Percentiles rank a stretch among this genome's conserved stretches.
Evolutionary conservation across 345 rosid genomes (phyloP).

Genomic region (Salix exigua): DNA sequence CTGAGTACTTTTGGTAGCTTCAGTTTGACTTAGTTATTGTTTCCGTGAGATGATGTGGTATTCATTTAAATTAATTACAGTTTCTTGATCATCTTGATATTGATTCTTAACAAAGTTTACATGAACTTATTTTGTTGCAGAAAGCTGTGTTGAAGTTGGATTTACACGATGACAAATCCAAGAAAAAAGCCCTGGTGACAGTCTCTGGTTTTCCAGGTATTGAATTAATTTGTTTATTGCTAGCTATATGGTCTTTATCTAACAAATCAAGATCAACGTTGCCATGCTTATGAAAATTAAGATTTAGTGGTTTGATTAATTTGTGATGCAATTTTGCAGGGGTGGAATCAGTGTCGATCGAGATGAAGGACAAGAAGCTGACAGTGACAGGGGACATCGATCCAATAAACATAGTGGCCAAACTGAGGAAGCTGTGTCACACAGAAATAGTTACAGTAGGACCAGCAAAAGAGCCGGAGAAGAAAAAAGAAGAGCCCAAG

Average conservation of each 20-base stretch:
- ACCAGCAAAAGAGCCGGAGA: slow-evolving; percentile 55
- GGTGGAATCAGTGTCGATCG: slow-evolving; percentile 48
- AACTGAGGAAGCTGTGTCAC: slow-evolving; percentile 50
- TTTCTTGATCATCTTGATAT: not conserved
- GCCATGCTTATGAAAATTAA: too few species aligned
- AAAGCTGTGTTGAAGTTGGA: slow-evolving; percentile 26
- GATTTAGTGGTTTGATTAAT: not conserved
- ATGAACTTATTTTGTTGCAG: not conserved
- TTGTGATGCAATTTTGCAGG: slow-evolving; percentile 22
- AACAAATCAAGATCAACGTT: not conserved
- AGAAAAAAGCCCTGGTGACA: slow-evolving; percentile 31
- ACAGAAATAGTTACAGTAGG: slow-evolving; percentile 52
- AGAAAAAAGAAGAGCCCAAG: slow-evolving; percentile 51
- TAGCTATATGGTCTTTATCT: not conserved
- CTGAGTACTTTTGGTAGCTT: too few species aligned
- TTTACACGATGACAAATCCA: slow-evolving; percentile 19
- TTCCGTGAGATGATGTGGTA: not conserved
- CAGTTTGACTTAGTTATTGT: too few species aligned
- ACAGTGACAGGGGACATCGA: slow-evolving; percentile 57
- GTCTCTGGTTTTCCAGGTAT: slow-evolving; percentile 34
- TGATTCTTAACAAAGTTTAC: not conserved
- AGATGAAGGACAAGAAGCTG: slow-evolving; percentile 57
- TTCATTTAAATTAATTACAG: too few species aligned
- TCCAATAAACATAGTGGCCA: slow-evolving; percentile 34
- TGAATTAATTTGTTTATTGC: too few species aligned